A percentile compares a stretch with the other conserved stretches of the same genome.
These are phyloP conservation scores for Murraya koenigii DNA, from an alignment of 345 rosid genomes.

Conservation along the genomic window DNA sequence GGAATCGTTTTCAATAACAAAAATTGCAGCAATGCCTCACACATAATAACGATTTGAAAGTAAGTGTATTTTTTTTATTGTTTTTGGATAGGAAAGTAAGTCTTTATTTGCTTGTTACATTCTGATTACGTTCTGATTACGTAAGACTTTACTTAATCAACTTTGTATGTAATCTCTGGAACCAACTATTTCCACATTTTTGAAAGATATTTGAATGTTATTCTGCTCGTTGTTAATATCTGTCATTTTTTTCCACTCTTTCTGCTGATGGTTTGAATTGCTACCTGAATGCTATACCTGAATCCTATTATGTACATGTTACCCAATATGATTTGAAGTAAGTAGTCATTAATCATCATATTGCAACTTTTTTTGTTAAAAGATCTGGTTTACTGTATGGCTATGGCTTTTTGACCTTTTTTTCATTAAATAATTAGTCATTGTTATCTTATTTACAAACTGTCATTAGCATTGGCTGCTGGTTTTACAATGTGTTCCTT, in stretches of 20 bases:
- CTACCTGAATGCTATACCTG: not conserved
- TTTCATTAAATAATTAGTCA: not conserved
- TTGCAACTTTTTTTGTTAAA: not conserved
- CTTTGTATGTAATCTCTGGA: not conserved
- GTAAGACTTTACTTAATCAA: not conserved
- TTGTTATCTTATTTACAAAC: not conserved
- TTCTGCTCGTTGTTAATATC: not conserved
- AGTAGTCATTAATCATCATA: not conserved
- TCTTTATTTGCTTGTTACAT: constrained; percentile 11
- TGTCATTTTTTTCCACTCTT: not conserved
- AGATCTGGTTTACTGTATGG: not conserved
- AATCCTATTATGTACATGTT: not conserved
- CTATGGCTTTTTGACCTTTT: not conserved
- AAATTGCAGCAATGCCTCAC: constrained; percentile 25
- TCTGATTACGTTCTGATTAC: constrained; percentile 4
- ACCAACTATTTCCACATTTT: not conserved
- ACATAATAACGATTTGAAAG: constrained; percentile 28
- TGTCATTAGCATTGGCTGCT: not conserved
- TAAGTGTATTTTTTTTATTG: constrained; percentile 23
- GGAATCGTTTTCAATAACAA: constrained; percentile 31
- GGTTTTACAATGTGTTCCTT: not conserved
- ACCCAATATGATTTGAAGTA: not conserved
- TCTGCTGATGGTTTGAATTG: not conserved
- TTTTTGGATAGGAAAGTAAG: constrained; percentile 26
- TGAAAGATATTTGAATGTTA: not conserved